Conservation (phyloP, 257 asterid genomes). For the Rubia yunnanensis region DNA sequence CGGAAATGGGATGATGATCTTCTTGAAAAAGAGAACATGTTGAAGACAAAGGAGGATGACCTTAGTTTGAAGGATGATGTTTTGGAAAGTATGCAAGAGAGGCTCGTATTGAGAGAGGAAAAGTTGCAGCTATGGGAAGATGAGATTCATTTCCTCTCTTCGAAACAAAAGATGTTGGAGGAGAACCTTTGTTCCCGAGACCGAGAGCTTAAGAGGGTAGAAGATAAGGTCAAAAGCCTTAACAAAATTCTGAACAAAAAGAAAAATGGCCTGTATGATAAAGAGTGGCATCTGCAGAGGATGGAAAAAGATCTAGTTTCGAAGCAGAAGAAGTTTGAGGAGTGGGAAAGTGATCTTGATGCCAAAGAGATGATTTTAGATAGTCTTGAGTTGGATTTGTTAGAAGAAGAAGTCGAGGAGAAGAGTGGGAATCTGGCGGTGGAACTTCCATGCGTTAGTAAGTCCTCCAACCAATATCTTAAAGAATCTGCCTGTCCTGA, state of each 20-base stretch:
- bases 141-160: neutral
- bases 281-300: neutral
- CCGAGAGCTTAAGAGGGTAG: neutral
- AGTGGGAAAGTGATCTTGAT: slow-evolving; percentile 1
- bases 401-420: slow-evolving; percentile 15
- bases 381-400: neutral
- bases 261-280: neutral
- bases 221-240: neutral
- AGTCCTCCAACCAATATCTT: neutral
- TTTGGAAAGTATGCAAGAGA: neutral
- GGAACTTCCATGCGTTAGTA: slow-evolving; percentile 1
- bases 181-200: neutral
- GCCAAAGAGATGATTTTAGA: neutral
- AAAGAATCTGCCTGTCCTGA: neutral
- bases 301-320: neutral
- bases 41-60: neutral
- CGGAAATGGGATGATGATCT: neutral
- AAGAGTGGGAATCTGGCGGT: slow-evolving; percentile 20
- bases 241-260: neutral
- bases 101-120: neutral
- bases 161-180: neutral
- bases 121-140: neutral
- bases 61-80: neutral
- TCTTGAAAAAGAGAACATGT: neutral
- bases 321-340: slow-evolving; percentile 2